Evolutionary conservation across 352 stramenopile species (phyloP), one percentile per base, ranked within the genome.

Genomic region (Elongisporangium undulatum): DNA sequence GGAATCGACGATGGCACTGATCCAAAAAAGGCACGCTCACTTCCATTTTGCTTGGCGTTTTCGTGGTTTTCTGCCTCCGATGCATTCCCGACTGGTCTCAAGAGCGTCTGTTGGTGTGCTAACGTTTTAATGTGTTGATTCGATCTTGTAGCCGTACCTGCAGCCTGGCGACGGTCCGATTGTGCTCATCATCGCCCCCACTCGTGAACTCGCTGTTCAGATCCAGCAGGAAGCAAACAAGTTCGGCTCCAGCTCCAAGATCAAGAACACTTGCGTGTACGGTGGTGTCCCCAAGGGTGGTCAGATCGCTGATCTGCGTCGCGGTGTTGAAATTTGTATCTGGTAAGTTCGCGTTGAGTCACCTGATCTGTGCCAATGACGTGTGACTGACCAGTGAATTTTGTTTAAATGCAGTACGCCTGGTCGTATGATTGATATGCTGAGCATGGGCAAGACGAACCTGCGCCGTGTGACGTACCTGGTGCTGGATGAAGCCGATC

Each of bases 241-340:
- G 71, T 99, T 99, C 71, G 97, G 97, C 38, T 70, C 75, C 2
- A 98, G 87, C 34, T 98, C 89, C 13, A 97, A 98, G 68, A 99
- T 99, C 72, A 99, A 99, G 70, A 99, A 99, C 73, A 99, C 97
- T 49, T 98, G 97, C 64, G 92, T 99, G 16, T 99, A 99, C 69
- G 98, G 97, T 55, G 98, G 97, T 77, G 97, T 99, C 19, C 94
- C 96, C 17, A 99, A 99, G 79, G 79, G 88, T 16, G 78, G 77
- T 19, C 95, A 98, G 77, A 91, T 93, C 29, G 72, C 76, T 45
- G 92, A 96, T 50, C 70, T 98, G 45, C 76, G 76, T 62, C 82
- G 82, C 24, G 82, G 84, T 60, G 85, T 94, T 5, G 82, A 94
- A 61, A 90, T 95, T 29, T 94, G 85, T 60, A 94, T 94, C 64